A percentile compares a stretch with the other conserved stretches of the same genome.
phyloP scores from a whole-genome alignment of 768 basidiomycete genomes.

The Gautieria morchelliformis region DNA sequence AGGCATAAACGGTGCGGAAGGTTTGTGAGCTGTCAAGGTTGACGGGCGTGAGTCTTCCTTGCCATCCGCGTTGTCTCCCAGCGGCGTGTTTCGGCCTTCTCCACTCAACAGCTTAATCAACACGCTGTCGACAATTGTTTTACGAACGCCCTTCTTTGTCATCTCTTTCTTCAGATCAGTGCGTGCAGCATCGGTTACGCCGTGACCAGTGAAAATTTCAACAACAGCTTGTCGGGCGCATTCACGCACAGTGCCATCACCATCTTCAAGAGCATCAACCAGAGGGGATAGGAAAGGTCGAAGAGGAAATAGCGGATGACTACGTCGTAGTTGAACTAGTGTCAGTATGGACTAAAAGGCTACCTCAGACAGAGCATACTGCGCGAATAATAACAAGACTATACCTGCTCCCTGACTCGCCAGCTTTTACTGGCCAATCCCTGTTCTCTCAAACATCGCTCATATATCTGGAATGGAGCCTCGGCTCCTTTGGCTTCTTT shows the following conservation, averaged over 20 bases:
- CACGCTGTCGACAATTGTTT: slow-evolving; percentile 77
- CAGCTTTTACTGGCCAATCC: slow-evolving; percentile 76
- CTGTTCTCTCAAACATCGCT: slow-evolving; percentile 58
- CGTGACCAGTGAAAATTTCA: slow-evolving; percentile 75
- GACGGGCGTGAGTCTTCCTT: slow-evolving; percentile 29
- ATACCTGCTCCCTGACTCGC: slow-evolving; percentile 80
- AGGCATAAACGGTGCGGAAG: neutral
- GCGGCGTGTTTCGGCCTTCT: slow-evolving; percentile 26
- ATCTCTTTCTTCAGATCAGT: slow-evolving; percentile 92
- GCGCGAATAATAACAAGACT: slow-evolving; percentile 15
- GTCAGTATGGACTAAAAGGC: slow-evolving; percentile 40
- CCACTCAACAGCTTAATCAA: slow-evolving; percentile 50
- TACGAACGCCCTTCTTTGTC: slow-evolving; percentile 75
- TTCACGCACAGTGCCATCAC: slow-evolving; percentile 83
- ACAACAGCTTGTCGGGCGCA: slow-evolving; percentile 74
- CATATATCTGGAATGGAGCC: slow-evolving; percentile 59
- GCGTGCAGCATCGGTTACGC: slow-evolving; percentile 76
- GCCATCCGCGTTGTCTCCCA: slow-evolving; percentile 16
- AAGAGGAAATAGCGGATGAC: slow-evolving; percentile 67
- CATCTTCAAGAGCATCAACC: slow-evolving; percentile 83
- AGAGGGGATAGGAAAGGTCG: slow-evolving; percentile 70
- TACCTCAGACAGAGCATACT: neutral
- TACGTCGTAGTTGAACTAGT: slow-evolving; percentile 64
- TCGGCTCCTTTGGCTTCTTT: slow-evolving; percentile 45
- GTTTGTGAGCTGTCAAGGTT: slow-evolving; percentile 31